Evolutionary conservation across 805 yeast species (phyloP).

Genomic region (Yarrowia hollandica): DNA sequence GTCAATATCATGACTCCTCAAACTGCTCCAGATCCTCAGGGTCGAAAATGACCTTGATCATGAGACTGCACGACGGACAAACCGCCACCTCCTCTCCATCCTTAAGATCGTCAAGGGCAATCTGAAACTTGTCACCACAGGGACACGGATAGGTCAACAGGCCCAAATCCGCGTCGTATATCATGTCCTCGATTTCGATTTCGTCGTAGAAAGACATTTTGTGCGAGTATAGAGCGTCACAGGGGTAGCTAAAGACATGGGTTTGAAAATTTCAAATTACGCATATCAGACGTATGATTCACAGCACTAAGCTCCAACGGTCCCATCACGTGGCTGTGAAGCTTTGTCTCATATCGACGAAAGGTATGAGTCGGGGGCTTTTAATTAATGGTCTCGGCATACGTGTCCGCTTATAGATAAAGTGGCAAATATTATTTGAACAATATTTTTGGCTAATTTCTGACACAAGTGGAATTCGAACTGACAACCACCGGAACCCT

Average conservation of each 20-base stretch:
- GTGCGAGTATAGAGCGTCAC: constrained; percentile 5
- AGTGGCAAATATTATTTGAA: too few relatives aligned
- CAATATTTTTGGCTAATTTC: too few relatives aligned
- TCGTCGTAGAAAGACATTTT: constrained; percentile 70
- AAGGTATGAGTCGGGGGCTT: too few relatives aligned
- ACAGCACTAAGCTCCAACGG: too few relatives aligned
- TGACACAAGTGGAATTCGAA: not conserved
- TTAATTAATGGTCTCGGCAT: too few relatives aligned
- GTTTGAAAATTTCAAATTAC: constrained; percentile 10
- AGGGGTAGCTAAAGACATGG: constrained; percentile 1
- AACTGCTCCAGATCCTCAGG: constrained; percentile 41
- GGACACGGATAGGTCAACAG: constrained; percentile 95
- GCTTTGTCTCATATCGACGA: too few relatives aligned
- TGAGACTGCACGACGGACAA: constrained; percentile 92
- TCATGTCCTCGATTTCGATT: constrained; percentile 95
- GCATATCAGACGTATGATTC: constrained; percentile 14
- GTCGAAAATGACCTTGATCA: constrained; percentile 91
- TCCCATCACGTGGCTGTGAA: too few relatives aligned
- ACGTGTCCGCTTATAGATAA: too few relatives aligned
- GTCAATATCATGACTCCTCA: not conserved
- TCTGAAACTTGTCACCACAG: constrained; percentile 93
- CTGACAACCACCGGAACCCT: not conserved
- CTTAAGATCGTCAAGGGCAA: constrained; percentile 74
- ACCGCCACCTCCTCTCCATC: constrained; percentile 90
- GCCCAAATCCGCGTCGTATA: constrained; percentile 79